Percentiles rank a stretch among this genome's conserved stretches.
Conservation (phyloP, 139 green algal species). For the Haematococcus lacustris region DNA sequence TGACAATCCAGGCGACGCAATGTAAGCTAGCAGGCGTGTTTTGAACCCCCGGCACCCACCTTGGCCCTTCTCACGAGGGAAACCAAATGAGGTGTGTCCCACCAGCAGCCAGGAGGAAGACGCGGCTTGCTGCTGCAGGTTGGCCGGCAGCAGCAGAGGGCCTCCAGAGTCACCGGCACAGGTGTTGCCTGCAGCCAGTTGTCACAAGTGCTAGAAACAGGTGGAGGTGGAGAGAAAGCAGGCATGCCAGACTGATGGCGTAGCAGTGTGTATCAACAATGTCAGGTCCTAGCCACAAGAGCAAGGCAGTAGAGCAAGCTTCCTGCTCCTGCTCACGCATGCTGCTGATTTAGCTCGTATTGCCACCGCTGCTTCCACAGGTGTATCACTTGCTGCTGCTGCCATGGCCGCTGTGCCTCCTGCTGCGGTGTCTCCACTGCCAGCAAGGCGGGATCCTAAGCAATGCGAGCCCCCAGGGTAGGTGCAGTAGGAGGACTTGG, state of each 20-base stretch:
- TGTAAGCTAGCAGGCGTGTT: too few species aligned
- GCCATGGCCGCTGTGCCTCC: not conserved
- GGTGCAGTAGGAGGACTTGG: too few species aligned
- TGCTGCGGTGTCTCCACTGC: not conserved
- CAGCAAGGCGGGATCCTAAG: not conserved
- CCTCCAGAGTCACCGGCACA: conserved; percentile 19
- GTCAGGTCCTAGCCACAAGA: not conserved
- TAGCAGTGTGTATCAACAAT: not conserved
- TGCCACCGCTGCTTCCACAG: too few species aligned
- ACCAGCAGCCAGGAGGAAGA: conserved; percentile 4
- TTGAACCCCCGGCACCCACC: too few species aligned
- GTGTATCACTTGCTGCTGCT: not conserved
- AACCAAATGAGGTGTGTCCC: conserved; percentile 16
- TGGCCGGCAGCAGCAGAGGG: not conserved
- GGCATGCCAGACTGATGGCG: not conserved
- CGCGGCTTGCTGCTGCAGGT: too few species aligned
- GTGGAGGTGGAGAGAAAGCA: not conserved
- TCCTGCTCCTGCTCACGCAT: not conserved
- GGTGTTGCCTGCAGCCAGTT: conserved; percentile 10
- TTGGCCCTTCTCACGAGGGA: conserved; percentile 16
- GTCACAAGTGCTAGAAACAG: too few species aligned
- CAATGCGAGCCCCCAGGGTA: too few species aligned
- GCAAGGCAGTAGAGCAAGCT: not conserved
- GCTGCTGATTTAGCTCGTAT: not conserved
- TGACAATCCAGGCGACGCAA: too few species aligned